A percentile compares a stretch with the other conserved stretches of the same genome.
These are phyloP conservation scores for Tolypocladium inflatum DNA, from an alignment of 2,329 filamentous ascomycete species.

Conservation along the genomic window DNA sequence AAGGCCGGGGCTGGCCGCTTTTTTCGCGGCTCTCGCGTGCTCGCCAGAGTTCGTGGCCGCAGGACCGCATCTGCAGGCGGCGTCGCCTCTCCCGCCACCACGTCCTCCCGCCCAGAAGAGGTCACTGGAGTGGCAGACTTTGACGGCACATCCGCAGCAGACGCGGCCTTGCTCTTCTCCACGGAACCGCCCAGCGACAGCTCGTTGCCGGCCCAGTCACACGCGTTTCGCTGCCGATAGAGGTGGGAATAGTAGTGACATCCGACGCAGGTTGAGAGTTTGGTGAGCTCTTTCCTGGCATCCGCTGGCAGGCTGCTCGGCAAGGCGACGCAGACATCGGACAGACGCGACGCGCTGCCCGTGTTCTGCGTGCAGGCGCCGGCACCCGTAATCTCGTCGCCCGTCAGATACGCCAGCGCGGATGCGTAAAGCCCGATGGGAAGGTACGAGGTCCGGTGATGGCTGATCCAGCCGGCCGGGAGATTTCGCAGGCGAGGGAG, in stretches of 20 bases:
- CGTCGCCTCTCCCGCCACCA: neutral
- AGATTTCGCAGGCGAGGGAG: constrained; percentile 15
- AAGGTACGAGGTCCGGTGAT: constrained; percentile 11
- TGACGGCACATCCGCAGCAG: neutral
- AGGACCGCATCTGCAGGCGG: neutral
- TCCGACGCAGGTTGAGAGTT: constrained; percentile 15
- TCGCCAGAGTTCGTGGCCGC: neutral
- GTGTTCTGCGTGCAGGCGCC: constrained; percentile 2
- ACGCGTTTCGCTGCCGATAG: constrained; percentile 11
- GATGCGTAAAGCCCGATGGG: constrained; percentile 15
- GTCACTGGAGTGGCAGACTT: neutral
- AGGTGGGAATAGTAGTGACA: constrained; percentile 19
- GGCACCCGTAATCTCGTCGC: constrained; percentile 12
- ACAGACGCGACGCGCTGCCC: constrained; percentile 11
- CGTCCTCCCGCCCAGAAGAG: neutral
- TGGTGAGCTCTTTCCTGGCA: constrained; percentile 11
- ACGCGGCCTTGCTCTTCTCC: neutral
- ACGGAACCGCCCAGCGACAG: neutral
- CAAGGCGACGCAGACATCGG: constrained; percentile 16
- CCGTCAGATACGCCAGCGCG: constrained; percentile 21
- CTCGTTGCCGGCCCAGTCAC: neutral
- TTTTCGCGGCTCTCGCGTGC: neutral
- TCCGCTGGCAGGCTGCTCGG: constrained; percentile 8
- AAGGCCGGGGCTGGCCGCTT: neutral
- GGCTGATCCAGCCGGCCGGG: constrained; percentile 14